A percentile compares a stretch with the other conserved stretches of the same genome.
Evolutionary conservation across 192 early-diverging fungal genomes (phyloP).

Genomic region (Backusella luteola): DNA sequence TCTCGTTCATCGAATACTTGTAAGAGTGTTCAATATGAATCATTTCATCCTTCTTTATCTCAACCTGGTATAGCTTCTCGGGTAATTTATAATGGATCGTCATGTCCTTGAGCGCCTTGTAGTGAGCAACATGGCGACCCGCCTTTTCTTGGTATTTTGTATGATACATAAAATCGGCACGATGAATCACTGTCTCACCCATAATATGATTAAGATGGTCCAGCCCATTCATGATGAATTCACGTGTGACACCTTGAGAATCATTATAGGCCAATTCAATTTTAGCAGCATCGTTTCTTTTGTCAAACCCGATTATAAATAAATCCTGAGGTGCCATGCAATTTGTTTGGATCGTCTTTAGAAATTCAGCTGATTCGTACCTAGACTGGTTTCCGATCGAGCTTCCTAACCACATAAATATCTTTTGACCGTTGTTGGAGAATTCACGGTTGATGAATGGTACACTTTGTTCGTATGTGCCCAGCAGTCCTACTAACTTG

Average conservation of each 20-base stretch:
- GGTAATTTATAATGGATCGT: conserved; percentile 43
- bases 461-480: conserved; percentile 88
- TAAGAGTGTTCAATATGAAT: conserved; percentile 89
- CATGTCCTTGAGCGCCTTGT: conserved; percentile 55
- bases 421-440: conserved; percentile 50
- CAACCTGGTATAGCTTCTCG: conserved; percentile 13
- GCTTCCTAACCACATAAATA: conserved; percentile 86
- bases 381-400: conserved; percentile 82
- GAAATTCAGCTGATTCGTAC: conserved; percentile 64
- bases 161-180: conserved; percentile 66
- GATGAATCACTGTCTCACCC: conserved; percentile 48
- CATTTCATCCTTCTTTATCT: conserved; percentile 69
- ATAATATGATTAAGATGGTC: conserved; percentile 75
- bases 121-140: conserved; percentile 83
- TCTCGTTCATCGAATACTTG: conserved; percentile 72
- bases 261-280: conserved; percentile 88
- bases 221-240: conserved; percentile 86
- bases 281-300: conserved; percentile 64
- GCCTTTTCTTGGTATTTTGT: conserved; percentile 67
- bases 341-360: conserved; percentile 52
- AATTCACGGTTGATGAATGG: conserved; percentile 44
- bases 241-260: conserved; percentile 65
- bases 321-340: conserved; percentile 69
- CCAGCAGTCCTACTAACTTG: conserved; percentile 75
- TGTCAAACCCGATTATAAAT: conserved; percentile 85